phyloP scores from a whole-genome alignment of 768 basidiomycete genomes.

The Agrocybe pediades region DNA sequence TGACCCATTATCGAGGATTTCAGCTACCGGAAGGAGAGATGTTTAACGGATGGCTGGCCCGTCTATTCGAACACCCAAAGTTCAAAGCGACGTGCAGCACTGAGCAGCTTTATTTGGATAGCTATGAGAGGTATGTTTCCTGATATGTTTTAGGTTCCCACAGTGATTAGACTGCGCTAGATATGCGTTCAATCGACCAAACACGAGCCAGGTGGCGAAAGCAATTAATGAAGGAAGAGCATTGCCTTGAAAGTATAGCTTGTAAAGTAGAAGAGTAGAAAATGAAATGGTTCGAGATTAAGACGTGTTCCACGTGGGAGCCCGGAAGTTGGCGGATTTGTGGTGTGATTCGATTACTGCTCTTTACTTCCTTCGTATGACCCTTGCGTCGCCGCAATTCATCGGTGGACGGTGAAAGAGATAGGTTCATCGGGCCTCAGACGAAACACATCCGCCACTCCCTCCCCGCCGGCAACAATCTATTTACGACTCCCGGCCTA shows the following conservation, averaged over 20 bases:
- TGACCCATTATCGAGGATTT: slow-evolving; percentile 71
- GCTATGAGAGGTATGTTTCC: slow-evolving; percentile 61
- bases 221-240: slow-evolving; percentile 70
- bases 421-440: background rate
- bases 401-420: background rate
- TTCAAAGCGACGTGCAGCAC: slow-evolving; percentile 73
- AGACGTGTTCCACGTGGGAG: slow-evolving; percentile 3
- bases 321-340: slow-evolving; percentile 9
- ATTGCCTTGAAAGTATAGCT: slow-evolving; percentile 50
- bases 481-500: slow-evolving; percentile 9
- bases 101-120: slow-evolving; percentile 66
- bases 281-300: background rate
- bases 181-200: slow-evolving; percentile 76
- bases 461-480: slow-evolving; percentile 2
- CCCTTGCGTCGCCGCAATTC: background rate
- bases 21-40: slow-evolving; percentile 49
- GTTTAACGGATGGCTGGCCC: slow-evolving; percentile 52
- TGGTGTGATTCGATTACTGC: slow-evolving; percentile 14
- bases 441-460: background rate
- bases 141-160: slow-evolving; percentile 1
- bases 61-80: slow-evolving; percentile 59
- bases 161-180: slow-evolving; percentile 34
- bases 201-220: slow-evolving; percentile 75
- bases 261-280: background rate
- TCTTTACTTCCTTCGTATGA: slow-evolving; percentile 1